Percentiles rank a stretch among this genome's conserved stretches.
phyloP scores from a whole-genome alignment of 2,329 filamentous ascomycete genomes.

The Diaporthe longicolla region DNA sequence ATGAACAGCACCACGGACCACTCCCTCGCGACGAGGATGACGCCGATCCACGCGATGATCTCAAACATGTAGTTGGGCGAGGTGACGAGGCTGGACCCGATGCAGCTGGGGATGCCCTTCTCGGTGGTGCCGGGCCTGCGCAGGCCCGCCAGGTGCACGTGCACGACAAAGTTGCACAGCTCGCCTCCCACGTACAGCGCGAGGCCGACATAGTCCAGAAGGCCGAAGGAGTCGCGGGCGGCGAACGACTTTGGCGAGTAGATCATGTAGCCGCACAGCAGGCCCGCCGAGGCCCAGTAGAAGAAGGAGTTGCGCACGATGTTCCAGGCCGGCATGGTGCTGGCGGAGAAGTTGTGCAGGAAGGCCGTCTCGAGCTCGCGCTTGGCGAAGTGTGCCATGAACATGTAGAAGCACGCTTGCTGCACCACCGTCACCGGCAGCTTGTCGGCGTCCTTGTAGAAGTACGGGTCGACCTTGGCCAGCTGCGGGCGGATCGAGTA shows the following conservation, averaged over 20 bases:
- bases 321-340: slow-evolving; percentile 92
- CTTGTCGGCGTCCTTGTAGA: slow-evolving; percentile 60
- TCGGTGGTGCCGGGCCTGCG: slow-evolving; percentile 86
- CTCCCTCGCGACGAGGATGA: slow-evolving; percentile 84
- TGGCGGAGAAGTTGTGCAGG: slow-evolving; percentile 93
- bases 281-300: slow-evolving; percentile 90
- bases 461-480: slow-evolving; percentile 66
- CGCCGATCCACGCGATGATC: slow-evolving; percentile 85
- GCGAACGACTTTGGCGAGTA: slow-evolving; percentile 83
- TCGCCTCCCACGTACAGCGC: slow-evolving; percentile 84
- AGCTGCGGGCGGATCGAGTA: slow-evolving; percentile 81
- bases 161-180: slow-evolving; percentile 83
- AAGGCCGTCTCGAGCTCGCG: slow-evolving; percentile 95
- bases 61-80: slow-evolving; percentile 99
- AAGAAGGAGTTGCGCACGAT: slow-evolving; percentile 96
- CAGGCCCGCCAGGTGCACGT: slow-evolving; percentile 83
- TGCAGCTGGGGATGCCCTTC: slow-evolving; percentile 87
- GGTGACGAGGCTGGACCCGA: slow-evolving; percentile 89
- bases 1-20: slow-evolving; percentile 85
- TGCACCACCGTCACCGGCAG: slow-evolving; percentile 76
- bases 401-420: slow-evolving; percentile 79
- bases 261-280: slow-evolving; percentile 86
- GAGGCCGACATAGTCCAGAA: slow-evolving; percentile 76
- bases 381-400: slow-evolving; percentile 90
- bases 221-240: slow-evolving; percentile 63